Conservation (phyloP, 1,139 yeast species). For the Wickerhamomyces sp. region DNA sequence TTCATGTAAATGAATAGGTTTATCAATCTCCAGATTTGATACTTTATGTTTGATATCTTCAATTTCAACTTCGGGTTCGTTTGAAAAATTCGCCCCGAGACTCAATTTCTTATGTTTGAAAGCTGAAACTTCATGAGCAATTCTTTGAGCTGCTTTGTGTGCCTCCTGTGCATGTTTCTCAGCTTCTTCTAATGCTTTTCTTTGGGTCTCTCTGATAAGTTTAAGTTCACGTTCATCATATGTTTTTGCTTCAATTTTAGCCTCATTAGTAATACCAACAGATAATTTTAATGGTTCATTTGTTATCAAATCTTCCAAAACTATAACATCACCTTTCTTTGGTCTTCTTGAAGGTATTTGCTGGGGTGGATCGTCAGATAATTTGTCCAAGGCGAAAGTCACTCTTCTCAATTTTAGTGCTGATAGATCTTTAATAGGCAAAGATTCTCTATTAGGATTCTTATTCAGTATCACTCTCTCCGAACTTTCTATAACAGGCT, state of each 20-base stretch:
- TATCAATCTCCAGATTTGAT: constrained; percentile 42
- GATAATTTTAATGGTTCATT: constrained; percentile 59
- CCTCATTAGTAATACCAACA: constrained; percentile 49
- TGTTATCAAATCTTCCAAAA: constrained; percentile 62
- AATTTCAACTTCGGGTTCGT: constrained; percentile 23
- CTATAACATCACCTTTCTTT: constrained; percentile 69
- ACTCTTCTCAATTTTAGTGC: constrained; percentile 55
- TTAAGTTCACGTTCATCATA: constrained; percentile 48
- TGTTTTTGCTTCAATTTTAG: constrained; percentile 24
- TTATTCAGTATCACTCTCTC: constrained; percentile 41
- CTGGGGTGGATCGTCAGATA: constrained; percentile 84
- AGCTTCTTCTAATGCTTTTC: constrained; percentile 52
- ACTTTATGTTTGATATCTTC: constrained; percentile 23
- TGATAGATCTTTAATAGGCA: constrained; percentile 36
- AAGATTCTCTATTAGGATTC: constrained; percentile 36
- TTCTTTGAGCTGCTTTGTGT: constrained; percentile 61
- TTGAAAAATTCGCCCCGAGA: constrained; percentile 1
- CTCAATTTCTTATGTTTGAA: constrained; percentile 28
- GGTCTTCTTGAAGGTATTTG: constrained; percentile 91
- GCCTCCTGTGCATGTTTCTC: constrained; percentile 74
- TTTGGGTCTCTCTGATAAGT: constrained; percentile 55
- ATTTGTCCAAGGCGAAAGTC: constrained; percentile 66
- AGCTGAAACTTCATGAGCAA: constrained; percentile 57
- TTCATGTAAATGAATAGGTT: constrained; percentile 68
- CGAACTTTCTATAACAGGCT: background rate